A percentile compares a stretch with the other conserved stretches of the same genome.
phyloP scores from a whole-genome alignment of 2,329 filamentous ascomycete species.

The Aspergillus glaucus region DNA sequence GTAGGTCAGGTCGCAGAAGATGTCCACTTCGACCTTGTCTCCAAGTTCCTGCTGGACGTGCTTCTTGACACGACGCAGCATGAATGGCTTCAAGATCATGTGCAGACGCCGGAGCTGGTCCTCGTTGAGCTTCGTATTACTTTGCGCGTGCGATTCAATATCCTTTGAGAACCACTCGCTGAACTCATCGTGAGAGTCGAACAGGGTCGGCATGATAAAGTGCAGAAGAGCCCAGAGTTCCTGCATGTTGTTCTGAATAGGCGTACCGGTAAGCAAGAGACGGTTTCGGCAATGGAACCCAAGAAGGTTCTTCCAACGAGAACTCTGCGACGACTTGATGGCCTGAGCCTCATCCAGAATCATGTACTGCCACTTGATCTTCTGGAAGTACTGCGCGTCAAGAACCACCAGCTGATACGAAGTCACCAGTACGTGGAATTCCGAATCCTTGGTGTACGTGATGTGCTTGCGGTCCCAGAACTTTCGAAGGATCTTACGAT shows the following conservation, averaged over 20 bases:
- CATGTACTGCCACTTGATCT: conserved; percentile 99
- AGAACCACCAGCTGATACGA: conserved; percentile 97
- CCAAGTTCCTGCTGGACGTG: conserved; percentile 98
- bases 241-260: conserved; percentile 99
- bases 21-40: conserved; percentile 94
- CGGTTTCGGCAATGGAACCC: conserved; percentile 94
- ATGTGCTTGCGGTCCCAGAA: conserved; percentile 99
- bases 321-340: conserved; percentile 96
- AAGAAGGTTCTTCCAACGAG: conserved; percentile 90
- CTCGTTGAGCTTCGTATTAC: conserved; percentile 98
- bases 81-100: conserved; percentile 99
- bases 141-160: conserved; percentile 96
- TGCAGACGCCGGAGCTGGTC: conserved; percentile 94
- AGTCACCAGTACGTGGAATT: conserved; percentile 93
- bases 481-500: conserved; percentile 92
- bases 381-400: conserved; percentile 95
- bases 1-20: conserved; percentile 96
- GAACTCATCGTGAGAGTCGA: conserved; percentile 56
- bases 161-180: conserved; percentile 51
- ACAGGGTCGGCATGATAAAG: conserved; percentile 99
- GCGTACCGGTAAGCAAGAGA: conserved; percentile 87
- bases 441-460: conserved; percentile 86
- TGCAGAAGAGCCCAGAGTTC: conserved; percentile 95
- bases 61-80: conserved; percentile 99
- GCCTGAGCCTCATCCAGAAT: conserved; percentile 97